Evolutionary conservation across 495 filamentous ascomycete genomes (phyloP).

Genomic region (Rhypophila decipiens): DNA sequence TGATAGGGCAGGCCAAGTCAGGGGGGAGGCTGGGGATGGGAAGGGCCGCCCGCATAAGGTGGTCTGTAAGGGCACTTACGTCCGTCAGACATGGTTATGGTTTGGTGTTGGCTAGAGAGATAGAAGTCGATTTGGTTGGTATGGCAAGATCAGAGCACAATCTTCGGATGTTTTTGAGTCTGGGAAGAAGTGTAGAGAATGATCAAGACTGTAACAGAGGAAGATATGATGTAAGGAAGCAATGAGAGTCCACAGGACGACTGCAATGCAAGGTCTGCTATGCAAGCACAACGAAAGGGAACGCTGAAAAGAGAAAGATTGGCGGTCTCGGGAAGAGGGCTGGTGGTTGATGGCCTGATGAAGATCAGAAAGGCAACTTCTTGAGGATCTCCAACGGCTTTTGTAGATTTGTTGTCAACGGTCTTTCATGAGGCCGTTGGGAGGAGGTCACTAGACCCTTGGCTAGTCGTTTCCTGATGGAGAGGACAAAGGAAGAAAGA

Average conservation of each 20-base stretch:
- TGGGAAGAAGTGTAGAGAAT: too few species aligned
- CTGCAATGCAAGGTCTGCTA: conserved; percentile 13
- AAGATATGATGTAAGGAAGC: neutral
- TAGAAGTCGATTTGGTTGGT: neutral
- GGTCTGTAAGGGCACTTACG: conserved; percentile 17
- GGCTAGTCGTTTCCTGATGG: conserved; percentile 4
- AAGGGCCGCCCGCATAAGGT: neutral
- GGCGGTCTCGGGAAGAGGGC: conserved; percentile 5
- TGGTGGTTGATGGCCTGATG: conserved; percentile 21
- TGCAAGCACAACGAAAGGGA: conserved; percentile 8
- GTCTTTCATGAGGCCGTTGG: conserved; percentile 8
- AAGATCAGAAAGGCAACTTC: conserved; percentile 8
- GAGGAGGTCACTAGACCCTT: conserved; percentile 1
- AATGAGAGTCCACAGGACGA: conserved; percentile 2
- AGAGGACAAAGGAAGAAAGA: neutral
- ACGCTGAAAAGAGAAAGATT: conserved; percentile 12
- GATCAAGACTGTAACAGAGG: too few species aligned
- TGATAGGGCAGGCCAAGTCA: neutral
- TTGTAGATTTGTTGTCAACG: conserved; percentile 27
- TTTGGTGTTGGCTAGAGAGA: neutral
- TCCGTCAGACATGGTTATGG: conserved; percentile 26
- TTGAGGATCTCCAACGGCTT: conserved; percentile 17
- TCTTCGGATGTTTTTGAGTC: too few species aligned
- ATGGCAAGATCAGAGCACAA: too few species aligned
- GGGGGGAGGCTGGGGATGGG: neutral